phyloP scores from a whole-genome alignment of 345 rosid species.

The Pistacia vera region DNA sequence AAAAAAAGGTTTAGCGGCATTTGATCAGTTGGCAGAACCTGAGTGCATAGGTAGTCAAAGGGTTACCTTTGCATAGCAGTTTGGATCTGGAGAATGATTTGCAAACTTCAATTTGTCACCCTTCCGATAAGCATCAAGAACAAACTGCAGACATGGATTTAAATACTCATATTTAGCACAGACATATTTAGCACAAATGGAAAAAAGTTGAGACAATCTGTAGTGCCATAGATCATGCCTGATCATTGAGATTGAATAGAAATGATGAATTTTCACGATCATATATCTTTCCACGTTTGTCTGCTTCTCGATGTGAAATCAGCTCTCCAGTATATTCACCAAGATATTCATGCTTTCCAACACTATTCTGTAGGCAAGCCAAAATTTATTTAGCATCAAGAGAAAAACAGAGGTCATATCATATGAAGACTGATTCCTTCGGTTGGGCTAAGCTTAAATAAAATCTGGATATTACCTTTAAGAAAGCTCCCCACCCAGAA shows the following conservation, averaged over 20 bases:
- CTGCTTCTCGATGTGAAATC: conserved; percentile 98
- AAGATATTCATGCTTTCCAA: conserved; percentile 93
- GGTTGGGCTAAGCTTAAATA: not conserved
- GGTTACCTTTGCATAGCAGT: conserved; percentile 94
- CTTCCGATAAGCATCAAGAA: conserved; percentile 96
- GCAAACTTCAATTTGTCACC: conserved; percentile 98
- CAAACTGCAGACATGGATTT: conserved; percentile 57
- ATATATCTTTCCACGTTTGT: conserved; percentile 97
- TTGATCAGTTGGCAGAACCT: not conserved
- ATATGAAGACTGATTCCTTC: not conserved
- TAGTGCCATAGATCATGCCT: conserved; percentile 49
- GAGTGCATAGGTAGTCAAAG: not conserved
- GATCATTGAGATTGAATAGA: conserved; percentile 96
- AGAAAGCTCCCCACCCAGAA: conserved; percentile 99
- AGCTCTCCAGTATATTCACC: conserved; percentile 99
- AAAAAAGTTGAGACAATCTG: not conserved
- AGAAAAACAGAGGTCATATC: not conserved
- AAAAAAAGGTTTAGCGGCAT: not conserved
- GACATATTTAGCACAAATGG: not conserved
- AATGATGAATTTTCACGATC: conserved; percentile 99
- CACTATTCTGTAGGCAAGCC: conserved; percentile 68
- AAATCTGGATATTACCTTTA: conserved; percentile 63
- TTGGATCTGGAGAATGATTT: conserved; percentile 97
- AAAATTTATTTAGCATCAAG: conserved; percentile 21
- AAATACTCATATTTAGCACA: not conserved